Evolutionary conservation across 1,139 yeast species (phyloP).

Genomic region (Nadsonia starkeyi-henricii): DNA sequence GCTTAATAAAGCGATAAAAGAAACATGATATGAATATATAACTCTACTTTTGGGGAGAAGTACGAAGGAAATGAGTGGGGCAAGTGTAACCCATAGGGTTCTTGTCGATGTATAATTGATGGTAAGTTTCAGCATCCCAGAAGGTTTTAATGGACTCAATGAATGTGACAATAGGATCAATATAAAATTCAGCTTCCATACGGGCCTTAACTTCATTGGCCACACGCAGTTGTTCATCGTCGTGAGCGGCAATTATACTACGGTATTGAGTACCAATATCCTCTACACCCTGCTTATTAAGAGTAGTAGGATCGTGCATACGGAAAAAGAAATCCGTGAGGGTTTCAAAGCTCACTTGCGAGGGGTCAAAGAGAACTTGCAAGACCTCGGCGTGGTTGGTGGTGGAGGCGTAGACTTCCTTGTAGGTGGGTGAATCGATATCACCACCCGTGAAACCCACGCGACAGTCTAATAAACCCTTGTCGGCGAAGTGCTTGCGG

Average conservation of each 20-base stretch:
- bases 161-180: slow-evolving; percentile 44
- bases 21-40: slow-evolving; percentile 3
- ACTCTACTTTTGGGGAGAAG: slow-evolving; percentile 16
- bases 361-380: slow-evolving; percentile 72
- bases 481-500: slow-evolving; percentile 44
- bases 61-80: slow-evolving; percentile 68
- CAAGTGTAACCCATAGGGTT: slow-evolving; percentile 84
- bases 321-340: slow-evolving; percentile 74
- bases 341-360: slow-evolving; percentile 40
- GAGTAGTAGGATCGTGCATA: slow-evolving; percentile 67
- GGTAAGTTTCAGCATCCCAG: slow-evolving; percentile 91
- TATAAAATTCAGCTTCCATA: slow-evolving; percentile 44
- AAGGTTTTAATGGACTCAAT: slow-evolving; percentile 57
- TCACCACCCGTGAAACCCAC: slow-evolving; percentile 89
- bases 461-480: slow-evolving; percentile 57
- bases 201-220: slow-evolving; percentile 29
- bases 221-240: slow-evolving; percentile 32
- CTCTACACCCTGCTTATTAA: slow-evolving; percentile 54
- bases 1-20: too few species aligned
- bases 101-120: slow-evolving; percentile 63
- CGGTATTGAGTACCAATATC: slow-evolving; percentile 78
- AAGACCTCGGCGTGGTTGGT: slow-evolving; percentile 59
- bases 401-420: slow-evolving; percentile 58
- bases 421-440: slow-evolving; percentile 47
- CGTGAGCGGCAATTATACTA: slow-evolving; percentile 55